Conservation (phyloP, 257 asterid genomes). For the Marsdenia floribunda region DNA sequence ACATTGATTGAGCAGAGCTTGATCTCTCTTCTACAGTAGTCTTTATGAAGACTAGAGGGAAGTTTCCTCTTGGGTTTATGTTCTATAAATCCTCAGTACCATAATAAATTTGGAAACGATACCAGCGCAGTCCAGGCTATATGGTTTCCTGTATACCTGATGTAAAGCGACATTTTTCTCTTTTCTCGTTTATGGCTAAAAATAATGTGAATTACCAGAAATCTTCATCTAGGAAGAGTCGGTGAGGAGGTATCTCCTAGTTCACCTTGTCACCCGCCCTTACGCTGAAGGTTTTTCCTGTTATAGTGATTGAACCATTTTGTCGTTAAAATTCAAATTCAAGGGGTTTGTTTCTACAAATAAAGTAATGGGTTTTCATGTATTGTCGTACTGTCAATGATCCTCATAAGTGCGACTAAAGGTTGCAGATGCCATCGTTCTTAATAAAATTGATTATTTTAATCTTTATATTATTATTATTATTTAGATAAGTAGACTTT, state of each 20-base stretch:
- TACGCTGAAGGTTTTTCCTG: neutral
- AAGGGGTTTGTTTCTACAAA: neutral
- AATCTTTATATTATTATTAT: too few species aligned
- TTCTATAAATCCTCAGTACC: neutral
- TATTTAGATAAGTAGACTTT: too few species aligned
- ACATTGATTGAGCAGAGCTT: conserved; percentile 56
- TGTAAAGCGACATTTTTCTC: neutral
- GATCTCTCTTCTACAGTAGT: conserved; percentile 53
- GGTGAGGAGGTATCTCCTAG: neutral
- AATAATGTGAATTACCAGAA: neutral
- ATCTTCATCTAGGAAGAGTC: neutral
- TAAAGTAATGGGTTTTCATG: neutral
- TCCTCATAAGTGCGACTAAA: too few species aligned
- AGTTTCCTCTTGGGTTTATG: neutral
- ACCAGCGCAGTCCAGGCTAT: neutral
- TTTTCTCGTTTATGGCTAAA: neutral
- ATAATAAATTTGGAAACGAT: neutral
- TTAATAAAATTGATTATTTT: too few species aligned
- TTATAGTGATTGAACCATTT: neutral
- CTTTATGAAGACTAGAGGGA: neutral
- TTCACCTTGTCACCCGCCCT: neutral
- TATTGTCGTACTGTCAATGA: too few species aligned
- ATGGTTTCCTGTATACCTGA: conserved; percentile 1
- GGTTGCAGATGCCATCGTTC: too few species aligned
- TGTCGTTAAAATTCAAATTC: too few species aligned